Conservation (phyloP, 1,139 yeast genomes). For the Scheffersomyces cryptocercus region DNA sequence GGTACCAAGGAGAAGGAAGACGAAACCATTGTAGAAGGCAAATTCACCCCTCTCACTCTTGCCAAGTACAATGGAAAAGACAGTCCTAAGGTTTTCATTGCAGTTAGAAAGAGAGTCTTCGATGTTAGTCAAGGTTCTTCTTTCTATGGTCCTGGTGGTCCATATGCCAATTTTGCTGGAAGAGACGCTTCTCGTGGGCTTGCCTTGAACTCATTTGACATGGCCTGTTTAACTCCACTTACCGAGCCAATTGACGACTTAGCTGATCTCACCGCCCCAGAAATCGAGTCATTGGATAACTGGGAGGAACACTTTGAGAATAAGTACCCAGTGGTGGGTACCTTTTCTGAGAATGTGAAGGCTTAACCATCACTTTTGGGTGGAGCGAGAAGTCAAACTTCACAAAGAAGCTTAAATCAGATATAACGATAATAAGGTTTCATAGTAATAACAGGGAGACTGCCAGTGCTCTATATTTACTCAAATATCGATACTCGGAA, state of each 20-base stretch:
- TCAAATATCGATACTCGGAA: background rate
- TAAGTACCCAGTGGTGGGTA: slow-evolving; percentile 74
- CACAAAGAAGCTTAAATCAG: no score
- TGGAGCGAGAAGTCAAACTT: background rate
- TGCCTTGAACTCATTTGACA: slow-evolving; percentile 86
- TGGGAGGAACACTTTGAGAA: slow-evolving; percentile 86
- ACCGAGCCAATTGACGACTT: slow-evolving; percentile 75
- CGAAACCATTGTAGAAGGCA: slow-evolving; percentile 73
- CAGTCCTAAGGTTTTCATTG: slow-evolving; percentile 76
- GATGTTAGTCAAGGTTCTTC: slow-evolving; percentile 81
- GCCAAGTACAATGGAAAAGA: slow-evolving; percentile 79
- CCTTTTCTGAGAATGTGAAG: slow-evolving; percentile 31
- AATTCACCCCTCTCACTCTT: slow-evolving; percentile 75
- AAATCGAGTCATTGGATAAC: slow-evolving; percentile 66
- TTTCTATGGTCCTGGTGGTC: slow-evolving; percentile 97
- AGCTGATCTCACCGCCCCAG: slow-evolving; percentile 60
- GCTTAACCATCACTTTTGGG: no score
- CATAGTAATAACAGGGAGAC: no score
- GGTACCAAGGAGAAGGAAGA: slow-evolving; percentile 18
- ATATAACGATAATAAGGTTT: no score
- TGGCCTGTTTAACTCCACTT: slow-evolving; percentile 53
- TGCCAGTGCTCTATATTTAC: background rate
- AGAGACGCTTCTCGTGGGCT: slow-evolving; percentile 95
- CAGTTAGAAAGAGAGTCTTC: slow-evolving; percentile 80
- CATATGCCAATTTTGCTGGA: slow-evolving; percentile 94